These are phyloP conservation scores for Neurospora sp. DNA, from an alignment of 2,329 filamentous ascomycete species.

Conservation along the genomic window DNA sequence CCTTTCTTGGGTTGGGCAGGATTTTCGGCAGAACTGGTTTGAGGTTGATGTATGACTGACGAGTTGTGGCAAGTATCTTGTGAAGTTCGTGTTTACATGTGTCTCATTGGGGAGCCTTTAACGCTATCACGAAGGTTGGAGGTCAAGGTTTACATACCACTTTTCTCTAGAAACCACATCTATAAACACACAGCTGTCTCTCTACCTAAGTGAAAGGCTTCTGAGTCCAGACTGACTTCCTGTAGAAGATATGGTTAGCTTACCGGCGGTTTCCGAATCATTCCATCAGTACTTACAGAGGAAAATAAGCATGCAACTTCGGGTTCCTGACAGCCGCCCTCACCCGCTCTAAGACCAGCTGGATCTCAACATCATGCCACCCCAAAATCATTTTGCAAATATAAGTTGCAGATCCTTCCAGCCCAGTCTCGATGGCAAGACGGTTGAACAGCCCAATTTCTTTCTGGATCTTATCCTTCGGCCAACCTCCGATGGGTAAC, in stretches of 20 bases:
- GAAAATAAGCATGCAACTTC: slow-evolving; percentile 4
- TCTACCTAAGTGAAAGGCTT: not conserved
- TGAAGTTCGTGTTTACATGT: not conserved
- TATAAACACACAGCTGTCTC: not conserved
- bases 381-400: slow-evolving; percentile 6
- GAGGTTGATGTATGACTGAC: not conserved
- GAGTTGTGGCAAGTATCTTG: not conserved
- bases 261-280: not conserved
- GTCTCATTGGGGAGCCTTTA: not conserved
- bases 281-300: slow-evolving; percentile 2
- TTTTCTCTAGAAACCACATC: not conserved
- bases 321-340: slow-evolving; percentile 5
- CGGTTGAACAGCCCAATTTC: slow-evolving; percentile 10
- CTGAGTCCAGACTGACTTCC: not conserved
- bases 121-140: not conserved
- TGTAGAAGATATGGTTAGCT: not conserved
- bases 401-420: slow-evolving; percentile 12
- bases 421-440: slow-evolving; percentile 6
- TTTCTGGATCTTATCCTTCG: slow-evolving; percentile 7
- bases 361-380: slow-evolving; percentile 6
- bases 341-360: slow-evolving; percentile 5
- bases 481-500: slow-evolving; percentile 11
- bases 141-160: not conserved
- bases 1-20: not conserved
- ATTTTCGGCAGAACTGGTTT: not conserved